Evolutionary conservation across 768 basidiomycete genomes (phyloP).

Genomic region (Cantharellus anzutake): DNA sequence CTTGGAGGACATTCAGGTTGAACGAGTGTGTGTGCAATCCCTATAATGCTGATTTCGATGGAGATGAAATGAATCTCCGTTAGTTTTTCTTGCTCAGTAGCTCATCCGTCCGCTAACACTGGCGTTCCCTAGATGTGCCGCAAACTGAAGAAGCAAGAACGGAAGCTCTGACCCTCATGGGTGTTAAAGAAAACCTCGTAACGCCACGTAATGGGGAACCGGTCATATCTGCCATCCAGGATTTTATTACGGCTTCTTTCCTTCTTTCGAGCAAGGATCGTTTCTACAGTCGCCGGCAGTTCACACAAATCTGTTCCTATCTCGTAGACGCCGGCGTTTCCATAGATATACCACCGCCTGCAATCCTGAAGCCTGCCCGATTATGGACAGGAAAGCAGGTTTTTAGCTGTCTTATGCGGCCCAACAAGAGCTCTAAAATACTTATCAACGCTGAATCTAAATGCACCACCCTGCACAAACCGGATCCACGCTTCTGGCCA

Average conservation of each 20-base stretch:
- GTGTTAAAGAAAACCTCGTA: conserved; percentile 88
- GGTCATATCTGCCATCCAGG: conserved; percentile 97
- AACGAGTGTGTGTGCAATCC: conserved; percentile 99
- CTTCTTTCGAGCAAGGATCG: conserved; percentile 82
- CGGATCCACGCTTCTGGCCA: conserved; percentile 41
- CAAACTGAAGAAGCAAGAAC: conserved; percentile 98
- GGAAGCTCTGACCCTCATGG: conserved; percentile 95
- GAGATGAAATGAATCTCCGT: conserved; percentile 99
- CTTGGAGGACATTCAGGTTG: conserved; percentile 91
- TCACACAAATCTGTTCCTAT: conserved; percentile 93
- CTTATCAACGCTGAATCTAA: conserved; percentile 91
- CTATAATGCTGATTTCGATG: conserved; percentile 98
- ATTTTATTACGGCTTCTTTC: conserved; percentile 98
- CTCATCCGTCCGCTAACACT: not conserved
- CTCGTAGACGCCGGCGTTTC: conserved; percentile 79
- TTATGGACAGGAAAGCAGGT: conserved; percentile 98
- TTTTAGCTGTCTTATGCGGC: conserved; percentile 94
- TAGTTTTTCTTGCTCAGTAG: conserved; percentile 15
- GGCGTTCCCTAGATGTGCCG: conserved; percentile 54
- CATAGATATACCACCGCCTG: conserved; percentile 89
- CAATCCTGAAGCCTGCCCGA: conserved; percentile 79
- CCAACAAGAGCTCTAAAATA: conserved; percentile 65
- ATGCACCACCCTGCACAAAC: conserved; percentile 77
- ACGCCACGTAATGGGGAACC: conserved; percentile 98
- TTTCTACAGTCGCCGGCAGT: conserved; percentile 85